Percentiles rank a stretch among this genome's conserved stretches.
Evolutionary conservation across 2,329 filamentous ascomycete genomes (phyloP).

Genomic region (Plenodomus lindquistii): DNA sequence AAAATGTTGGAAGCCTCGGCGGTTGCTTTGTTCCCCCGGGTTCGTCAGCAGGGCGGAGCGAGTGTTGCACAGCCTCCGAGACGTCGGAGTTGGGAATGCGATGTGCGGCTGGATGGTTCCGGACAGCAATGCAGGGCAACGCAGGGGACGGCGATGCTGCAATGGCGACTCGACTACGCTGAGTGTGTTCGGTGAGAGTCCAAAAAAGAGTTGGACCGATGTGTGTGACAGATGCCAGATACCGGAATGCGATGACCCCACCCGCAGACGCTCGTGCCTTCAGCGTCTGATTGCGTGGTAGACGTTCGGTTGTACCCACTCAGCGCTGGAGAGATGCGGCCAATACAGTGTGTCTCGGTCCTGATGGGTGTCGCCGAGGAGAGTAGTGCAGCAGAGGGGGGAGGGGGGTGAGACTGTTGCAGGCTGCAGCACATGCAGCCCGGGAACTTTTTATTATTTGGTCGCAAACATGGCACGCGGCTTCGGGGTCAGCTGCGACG

Average conservation of each 20-base stretch:
- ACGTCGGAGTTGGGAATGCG: constrained; percentile 16
- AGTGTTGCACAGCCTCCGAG: constrained; percentile 27
- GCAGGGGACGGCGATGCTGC: constrained; percentile 15
- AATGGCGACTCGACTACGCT: constrained; percentile 14
- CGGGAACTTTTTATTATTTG: constrained; percentile 24
- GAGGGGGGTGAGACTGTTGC: constrained; percentile 11
- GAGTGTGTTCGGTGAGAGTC: constrained; percentile 13
- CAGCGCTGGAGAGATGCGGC: constrained; percentile 17
- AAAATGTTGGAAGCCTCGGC: constrained; percentile 4
- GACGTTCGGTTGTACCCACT: constrained; percentile 13
- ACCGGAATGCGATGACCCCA: constrained; percentile 33
- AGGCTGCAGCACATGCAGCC: constrained; percentile 6
- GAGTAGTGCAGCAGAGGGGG: constrained; percentile 2
- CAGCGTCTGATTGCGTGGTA: constrained; percentile 18
- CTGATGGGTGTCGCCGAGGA: constrained; percentile 1
- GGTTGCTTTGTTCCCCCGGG: constrained; percentile 17
- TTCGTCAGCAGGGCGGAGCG: constrained; percentile 17
- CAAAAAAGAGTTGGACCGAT: constrained; percentile 17
- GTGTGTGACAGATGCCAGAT: constrained; percentile 22
- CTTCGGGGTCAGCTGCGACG: constrained; percentile 22
- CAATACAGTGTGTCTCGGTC: constrained; percentile 15
- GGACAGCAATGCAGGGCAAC: constrained; percentile 19
- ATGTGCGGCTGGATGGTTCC: constrained; percentile 22
- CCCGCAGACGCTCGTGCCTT: constrained; percentile 22
- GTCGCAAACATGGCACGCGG: constrained; percentile 27